Evolutionary conservation across 768 basidiomycete genomes (phyloP), one percentile per base, ranked within the genome.

Genomic region (Hebeloma cylindrosporum): DNA sequence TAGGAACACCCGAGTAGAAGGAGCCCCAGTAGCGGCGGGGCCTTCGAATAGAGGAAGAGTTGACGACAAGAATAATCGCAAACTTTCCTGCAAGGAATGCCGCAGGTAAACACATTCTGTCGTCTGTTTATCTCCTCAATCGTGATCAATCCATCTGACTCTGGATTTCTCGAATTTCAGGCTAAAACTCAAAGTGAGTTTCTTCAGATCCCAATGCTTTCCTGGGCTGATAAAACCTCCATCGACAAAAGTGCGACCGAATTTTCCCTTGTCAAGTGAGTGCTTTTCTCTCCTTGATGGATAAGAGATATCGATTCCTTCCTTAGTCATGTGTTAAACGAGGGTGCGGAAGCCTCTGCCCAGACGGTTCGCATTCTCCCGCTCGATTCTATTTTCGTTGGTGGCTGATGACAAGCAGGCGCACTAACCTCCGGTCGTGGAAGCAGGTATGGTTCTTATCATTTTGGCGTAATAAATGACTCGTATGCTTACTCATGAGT

Each of bases 291-390:
- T 33, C 17, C 14, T 40, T 44, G 22, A 41, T 27, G 35, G 20
- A 25, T 44, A 56, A 33, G 41, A 41, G 40, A 50, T 51, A 57
- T 48, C 52, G 31, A 40, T 52, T 22, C 39, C 33, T 40, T 10
- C 35, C 52, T n/a, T n/a, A 78, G 76, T 82, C 80, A 39, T 83
- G 81, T 55, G 77, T 78, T 20, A 83, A 83, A 61, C 68, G 81
- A 50, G 81, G 84, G 25, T 82, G 81, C 51, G 78, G 77, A 3
- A 79, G 76, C 46, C 72, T 81, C 42, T 81, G 79, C 56, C 79
- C 79, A 35, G 79, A 80, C 52, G 79, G 79, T 78, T 37, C 3
- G 51, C 37, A 38, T 31, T 50, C 26, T 35, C 27, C 37, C 35
- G 40, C 40, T 46, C n/a, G n/a, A n/a, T 50, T 49, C 38, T 53